Conservation (phyloP, 2,329 filamentous ascomycete genomes). For the Fusarium pseudograminearum region DNA sequence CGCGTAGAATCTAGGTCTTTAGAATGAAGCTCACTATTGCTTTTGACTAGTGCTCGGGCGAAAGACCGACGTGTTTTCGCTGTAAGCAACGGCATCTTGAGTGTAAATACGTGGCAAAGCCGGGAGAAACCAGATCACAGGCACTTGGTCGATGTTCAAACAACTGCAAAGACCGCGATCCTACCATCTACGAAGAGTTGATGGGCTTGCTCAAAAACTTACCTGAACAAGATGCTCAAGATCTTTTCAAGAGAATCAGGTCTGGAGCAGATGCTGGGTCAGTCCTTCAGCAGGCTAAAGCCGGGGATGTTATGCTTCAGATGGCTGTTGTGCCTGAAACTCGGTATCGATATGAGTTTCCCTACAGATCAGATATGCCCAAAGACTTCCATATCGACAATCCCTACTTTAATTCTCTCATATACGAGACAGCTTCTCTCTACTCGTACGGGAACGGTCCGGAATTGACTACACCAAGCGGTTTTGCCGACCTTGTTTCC, state of each 20-base stretch:
- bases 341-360: slow-evolving; percentile 56
- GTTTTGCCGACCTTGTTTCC: neutral
- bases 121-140: slow-evolving; percentile 39
- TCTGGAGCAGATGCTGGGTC: slow-evolving; percentile 48
- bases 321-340: slow-evolving; percentile 54
- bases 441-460: neutral
- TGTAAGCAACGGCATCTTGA: slow-evolving; percentile 23
- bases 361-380: slow-evolving; percentile 48
- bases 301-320: slow-evolving; percentile 55
- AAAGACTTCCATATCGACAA: slow-evolving; percentile 30
- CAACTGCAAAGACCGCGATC: neutral
- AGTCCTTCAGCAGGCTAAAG: slow-evolving; percentile 52
- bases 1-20: neutral
- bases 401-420: slow-evolving; percentile 45
- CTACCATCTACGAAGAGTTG: slow-evolving; percentile 33
- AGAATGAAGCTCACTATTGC: neutral
- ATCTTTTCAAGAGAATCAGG: slow-evolving; percentile 53
- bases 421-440: slow-evolving; percentile 44
- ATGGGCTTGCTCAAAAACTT: slow-evolving; percentile 30
- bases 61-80: slow-evolving; percentile 42
- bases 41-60: slow-evolving; percentile 45
- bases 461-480: neutral
- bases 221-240: slow-evolving; percentile 50
- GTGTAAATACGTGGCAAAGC: slow-evolving; percentile 39
- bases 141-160: slow-evolving; percentile 9